A percentile compares a stretch with the other conserved stretches of the same genome.
These are phyloP conservation scores for Monilinia laxa DNA, from an alignment of 2,329 filamentous ascomycete species.

Conservation along the genomic window DNA sequence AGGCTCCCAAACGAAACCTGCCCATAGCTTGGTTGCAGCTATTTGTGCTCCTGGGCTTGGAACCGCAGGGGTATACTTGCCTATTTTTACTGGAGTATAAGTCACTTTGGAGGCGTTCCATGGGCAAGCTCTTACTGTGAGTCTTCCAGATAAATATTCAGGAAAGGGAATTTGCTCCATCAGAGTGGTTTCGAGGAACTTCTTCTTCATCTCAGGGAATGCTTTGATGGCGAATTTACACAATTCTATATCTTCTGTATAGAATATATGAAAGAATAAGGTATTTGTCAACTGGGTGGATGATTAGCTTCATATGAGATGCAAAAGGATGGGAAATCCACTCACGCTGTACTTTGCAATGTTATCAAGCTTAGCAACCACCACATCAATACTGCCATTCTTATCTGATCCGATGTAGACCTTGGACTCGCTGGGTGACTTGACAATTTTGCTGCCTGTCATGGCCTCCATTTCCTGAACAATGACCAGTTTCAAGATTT, in stretches of 20 bases:
- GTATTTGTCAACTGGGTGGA: background rate
- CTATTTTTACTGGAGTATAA: constrained; percentile 18
- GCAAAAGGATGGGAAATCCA: background rate
- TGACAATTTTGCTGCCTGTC: constrained; percentile 32
- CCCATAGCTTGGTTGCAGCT: constrained; percentile 18
- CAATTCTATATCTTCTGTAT: constrained; percentile 32
- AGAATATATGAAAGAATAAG: constrained; percentile 32
- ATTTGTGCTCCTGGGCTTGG: constrained; percentile 2
- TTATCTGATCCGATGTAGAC: constrained; percentile 31
- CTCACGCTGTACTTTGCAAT: constrained; percentile 34
- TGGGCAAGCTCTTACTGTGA: constrained; percentile 31
- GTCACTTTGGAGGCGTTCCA: constrained; percentile 13
- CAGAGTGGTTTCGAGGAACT: constrained; percentile 35
- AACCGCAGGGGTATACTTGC: constrained; percentile 24
- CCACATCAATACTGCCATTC: constrained; percentile 25
- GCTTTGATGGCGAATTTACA: constrained; percentile 30
- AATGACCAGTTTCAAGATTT: background rate
- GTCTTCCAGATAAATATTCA: constrained; percentile 24
- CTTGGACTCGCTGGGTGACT: constrained; percentile 24
- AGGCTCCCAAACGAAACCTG: constrained; percentile 26
- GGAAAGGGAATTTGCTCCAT: constrained; percentile 28
- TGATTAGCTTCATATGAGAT: constrained; percentile 3
- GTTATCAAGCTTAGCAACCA: constrained; percentile 34
- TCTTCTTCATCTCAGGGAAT: constrained; percentile 30
- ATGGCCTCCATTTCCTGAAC: constrained; percentile 24